Evolutionary conservation across 495 filamentous ascomycete genomes (phyloP), one percentile per base, ranked within the genome.

Genomic region (Lasiosphaeriaceae sp.): DNA sequence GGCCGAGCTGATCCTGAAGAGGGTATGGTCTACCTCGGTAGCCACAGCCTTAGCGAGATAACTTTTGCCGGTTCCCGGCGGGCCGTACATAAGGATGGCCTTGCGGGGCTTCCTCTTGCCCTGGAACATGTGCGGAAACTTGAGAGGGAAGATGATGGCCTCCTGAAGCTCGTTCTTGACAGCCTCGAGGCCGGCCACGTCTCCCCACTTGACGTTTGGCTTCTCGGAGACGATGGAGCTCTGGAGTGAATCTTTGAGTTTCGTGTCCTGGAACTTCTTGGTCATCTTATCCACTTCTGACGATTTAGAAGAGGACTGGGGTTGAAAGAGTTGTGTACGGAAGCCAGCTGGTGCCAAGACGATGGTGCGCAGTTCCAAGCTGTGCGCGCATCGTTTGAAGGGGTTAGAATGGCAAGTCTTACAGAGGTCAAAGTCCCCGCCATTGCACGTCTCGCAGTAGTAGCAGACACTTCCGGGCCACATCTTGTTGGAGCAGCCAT

Each of bases 1-100:
- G 76, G 89, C 93, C 75, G 89, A 93, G 76, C 90, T 95, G 59
- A 98, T 91, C 67, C 91, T 96, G 80, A 98, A 98, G 70, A 98
- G 97, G n/a, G 94, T 98, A 71, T 92, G 96, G 69, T 97, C 97
- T 47, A 95, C 94, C 70, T 98, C 94, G 11, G 94, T 98, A 54
- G 94, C 94, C 39, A 98, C 94, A 9, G 94, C 94, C 69, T 97
- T 97, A 57, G 94, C 94, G 39, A 98, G 79, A 72, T 96, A 96
- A 68, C 86, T 90, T 79, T 98, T 98, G 74, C 94, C 94, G 9
- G 94, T 98, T 61, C 94, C 94, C 0, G 94, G 94, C 1, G 94
- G 94, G 1, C 94, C 94, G 71, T 97, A 98, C 23, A 98, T 81
- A 69, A 98, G 71, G 66, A 98, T 97, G 12, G 95, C 94, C 73